Evolutionary conservation across 257 asterid species (phyloP), one percentile per base, ranked within the genome.

Genomic region (Solanum chiquidenum): DNA sequence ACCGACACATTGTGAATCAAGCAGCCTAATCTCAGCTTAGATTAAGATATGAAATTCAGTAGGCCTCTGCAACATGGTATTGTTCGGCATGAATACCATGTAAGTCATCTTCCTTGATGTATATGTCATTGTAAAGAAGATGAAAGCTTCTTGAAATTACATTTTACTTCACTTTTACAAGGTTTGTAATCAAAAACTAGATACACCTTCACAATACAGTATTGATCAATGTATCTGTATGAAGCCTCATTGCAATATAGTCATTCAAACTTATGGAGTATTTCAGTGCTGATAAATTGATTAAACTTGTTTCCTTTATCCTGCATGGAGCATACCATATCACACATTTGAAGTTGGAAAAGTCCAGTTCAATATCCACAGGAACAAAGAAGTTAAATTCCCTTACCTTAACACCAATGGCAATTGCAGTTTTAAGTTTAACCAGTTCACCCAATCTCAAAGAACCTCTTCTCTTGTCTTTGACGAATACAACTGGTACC

Each of bases 381-480:
- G 23, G 3, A 18, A 58, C 33, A 44, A 40, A 55, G 72, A 72
- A 75, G 25, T 31, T 23, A 9, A 29, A 86, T 11, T 23, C 33
- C 82, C 90, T 71, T 25, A 94, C 98, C 98, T 95, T 97, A 83
- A 95, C 89, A 58, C 98, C 98, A 83, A 97, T 90, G 85, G 98
- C 93, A 52, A 95, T 95, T 77, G 98, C 94, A 71, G 96, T 95
- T 92, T 92, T 97, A 75, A 97, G 91, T 89, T 95, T 95, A 25
- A 97, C 88, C 82, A 97, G 89, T 90, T 95, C 95, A 44, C 99
- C 98, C 89, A 97, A 91, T 89, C 95, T 92, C 84, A 92, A 86
- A 77, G 98, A 97, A 86, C 96, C 98, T 88, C 91, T 90, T 89
- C 90, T 93, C 55, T 86, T 93, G 76, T 97, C 98, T 91, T 89